Evolutionary conservation across 176 grass and related monocot genomes (phyloP).

Genomic region (Dactylis glomerata): DNA sequence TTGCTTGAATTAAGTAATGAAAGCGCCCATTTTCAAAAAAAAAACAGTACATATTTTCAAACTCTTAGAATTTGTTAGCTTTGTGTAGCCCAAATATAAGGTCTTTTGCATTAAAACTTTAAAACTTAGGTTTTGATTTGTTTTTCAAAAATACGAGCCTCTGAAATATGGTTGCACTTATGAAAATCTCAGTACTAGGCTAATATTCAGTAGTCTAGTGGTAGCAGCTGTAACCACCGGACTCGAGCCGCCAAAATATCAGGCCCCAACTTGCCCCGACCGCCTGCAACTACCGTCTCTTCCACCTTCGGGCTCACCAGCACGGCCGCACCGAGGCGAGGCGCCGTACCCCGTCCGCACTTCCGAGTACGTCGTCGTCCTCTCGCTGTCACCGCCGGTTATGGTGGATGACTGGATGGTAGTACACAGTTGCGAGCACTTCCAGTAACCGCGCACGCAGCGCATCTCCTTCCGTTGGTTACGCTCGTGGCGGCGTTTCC

Average conservation of each 20-base stretch:
- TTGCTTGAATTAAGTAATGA: no score
- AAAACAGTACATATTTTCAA: no score
- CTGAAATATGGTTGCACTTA: no score
- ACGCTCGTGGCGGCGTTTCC: neutral
- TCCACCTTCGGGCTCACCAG: neutral
- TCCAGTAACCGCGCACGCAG: neutral
- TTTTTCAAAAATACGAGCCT: no score
- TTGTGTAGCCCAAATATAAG: no score
- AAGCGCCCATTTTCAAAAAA: no score
- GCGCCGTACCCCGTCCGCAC: slow-evolving; percentile 27
- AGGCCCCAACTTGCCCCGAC: neutral
- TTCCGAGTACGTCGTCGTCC: slow-evolving; percentile 8
- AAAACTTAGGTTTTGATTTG: no score
- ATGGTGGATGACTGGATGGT: slow-evolving; percentile 2
- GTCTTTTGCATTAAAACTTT: no score
- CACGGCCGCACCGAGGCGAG: neutral
- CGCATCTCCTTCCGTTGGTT: neutral
- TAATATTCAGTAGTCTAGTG: no score
- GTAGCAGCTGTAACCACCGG: slow-evolving; percentile 20
- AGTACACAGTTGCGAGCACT: neutral
- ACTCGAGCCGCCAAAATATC: slow-evolving; percentile 12
- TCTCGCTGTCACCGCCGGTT: neutral
- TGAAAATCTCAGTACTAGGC: no score
- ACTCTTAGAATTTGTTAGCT: no score
- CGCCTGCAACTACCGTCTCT: neutral